Conservation (phyloP, 805 yeast species). For the Zygotorulaspora sp. region DNA sequence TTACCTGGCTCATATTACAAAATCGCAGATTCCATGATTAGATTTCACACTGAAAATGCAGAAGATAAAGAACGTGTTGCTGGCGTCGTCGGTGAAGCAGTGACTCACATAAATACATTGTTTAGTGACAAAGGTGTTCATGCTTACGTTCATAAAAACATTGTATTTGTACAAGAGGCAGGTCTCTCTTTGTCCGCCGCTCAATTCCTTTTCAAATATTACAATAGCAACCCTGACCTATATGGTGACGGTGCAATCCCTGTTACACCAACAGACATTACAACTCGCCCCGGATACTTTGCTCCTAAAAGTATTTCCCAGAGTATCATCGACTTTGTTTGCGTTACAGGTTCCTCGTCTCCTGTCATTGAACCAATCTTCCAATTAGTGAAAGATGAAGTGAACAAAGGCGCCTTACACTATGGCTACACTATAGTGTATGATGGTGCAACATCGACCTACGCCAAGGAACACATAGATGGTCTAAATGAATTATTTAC, state of each 20-base stretch:
- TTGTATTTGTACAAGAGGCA: constrained; percentile 66
- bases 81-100: constrained; percentile 74
- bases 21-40: constrained; percentile 68
- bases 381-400: constrained; percentile 46
- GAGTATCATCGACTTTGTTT: constrained; percentile 40
- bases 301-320: constrained; percentile 17
- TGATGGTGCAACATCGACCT: constrained; percentile 47
- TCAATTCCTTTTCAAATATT: constrained; percentile 44
- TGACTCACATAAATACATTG: constrained; percentile 77
- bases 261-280: constrained; percentile 19
- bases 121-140: constrained; percentile 63
- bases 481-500: constrained; percentile 68
- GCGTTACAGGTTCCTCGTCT: constrained; percentile 62
- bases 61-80: constrained; percentile 59
- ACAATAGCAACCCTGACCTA: constrained; percentile 27
- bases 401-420: constrained; percentile 37
- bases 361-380: constrained; percentile 67
- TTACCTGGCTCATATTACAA: constrained; percentile 73
- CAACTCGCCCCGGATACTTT: constrained; percentile 12
- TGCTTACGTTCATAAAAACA: constrained; percentile 66
- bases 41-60: constrained; percentile 69
- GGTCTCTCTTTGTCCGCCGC: constrained; percentile 55
- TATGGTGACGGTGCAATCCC: constrained; percentile 29
- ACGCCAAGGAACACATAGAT: constrained; percentile 58
- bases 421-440: constrained; percentile 58